Evolutionary conservation across 345 rosid genomes (phyloP).

Genomic region (Arabis hirsuta): DNA sequence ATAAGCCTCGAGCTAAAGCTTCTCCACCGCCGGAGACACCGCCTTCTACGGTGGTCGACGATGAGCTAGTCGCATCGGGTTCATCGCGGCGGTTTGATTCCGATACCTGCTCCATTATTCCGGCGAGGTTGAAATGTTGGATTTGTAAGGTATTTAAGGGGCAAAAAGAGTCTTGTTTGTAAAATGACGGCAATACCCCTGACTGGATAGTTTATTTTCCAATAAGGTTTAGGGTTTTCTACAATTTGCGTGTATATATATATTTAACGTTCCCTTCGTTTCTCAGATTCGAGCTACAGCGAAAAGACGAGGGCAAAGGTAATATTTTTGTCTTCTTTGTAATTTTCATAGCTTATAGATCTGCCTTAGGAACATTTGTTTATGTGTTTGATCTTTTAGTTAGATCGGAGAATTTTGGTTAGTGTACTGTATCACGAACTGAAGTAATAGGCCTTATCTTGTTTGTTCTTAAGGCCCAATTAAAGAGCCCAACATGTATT

Average conservation of each 20-base stretch:
- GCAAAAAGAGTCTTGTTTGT: neutral
- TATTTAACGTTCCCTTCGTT: neutral
- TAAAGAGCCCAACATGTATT: neutral
- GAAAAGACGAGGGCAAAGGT: constrained; percentile 37
- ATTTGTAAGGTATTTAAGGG: neutral
- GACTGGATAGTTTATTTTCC: neutral
- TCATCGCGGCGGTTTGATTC: constrained; percentile 30
- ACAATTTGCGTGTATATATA: neutral
- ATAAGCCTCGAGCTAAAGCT: constrained; percentile 62
- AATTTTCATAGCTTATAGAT: neutral
- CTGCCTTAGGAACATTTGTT: neutral
- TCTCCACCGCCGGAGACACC: constrained; percentile 39
- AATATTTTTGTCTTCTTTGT: neutral
- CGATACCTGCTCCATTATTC: constrained; percentile 8
- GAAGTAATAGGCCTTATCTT: constrained; percentile 2
- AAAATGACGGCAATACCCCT: constrained; percentile 31
- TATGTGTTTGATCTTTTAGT: neutral
- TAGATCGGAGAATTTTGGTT: no score
- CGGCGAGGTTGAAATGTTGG: constrained; percentile 14
- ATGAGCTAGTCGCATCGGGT: constrained; percentile 8
- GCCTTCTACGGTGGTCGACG: neutral
- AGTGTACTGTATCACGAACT: no score
- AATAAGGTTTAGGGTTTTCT: constrained; percentile 17
- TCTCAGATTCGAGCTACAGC: neutral
- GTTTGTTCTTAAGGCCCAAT: neutral